phyloP scores from a whole-genome alignment of 345 rosid species.

The Eucalyptus globulus region DNA sequence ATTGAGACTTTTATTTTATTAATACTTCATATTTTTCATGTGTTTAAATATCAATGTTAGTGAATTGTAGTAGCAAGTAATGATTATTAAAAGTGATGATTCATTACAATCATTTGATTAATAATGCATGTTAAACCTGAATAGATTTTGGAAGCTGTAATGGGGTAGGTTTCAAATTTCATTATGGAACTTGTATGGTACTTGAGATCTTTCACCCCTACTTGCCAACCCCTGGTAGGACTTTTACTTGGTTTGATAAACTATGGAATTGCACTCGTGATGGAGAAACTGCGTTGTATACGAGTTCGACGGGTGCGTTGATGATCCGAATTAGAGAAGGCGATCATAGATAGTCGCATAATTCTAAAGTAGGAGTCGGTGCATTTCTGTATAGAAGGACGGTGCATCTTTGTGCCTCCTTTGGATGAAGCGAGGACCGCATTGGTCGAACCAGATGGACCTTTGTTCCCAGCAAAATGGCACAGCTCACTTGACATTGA shows the following conservation, averaged over 20 bases:
- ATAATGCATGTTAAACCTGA: no score
- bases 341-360: background rate
- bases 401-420: background rate
- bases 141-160: no score
- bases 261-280: background rate
- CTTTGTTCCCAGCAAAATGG: background rate
- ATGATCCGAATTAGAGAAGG: background rate
- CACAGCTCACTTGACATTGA: background rate
- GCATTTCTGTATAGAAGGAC: background rate
- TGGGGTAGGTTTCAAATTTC: no score
- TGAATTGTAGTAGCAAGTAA: no score
- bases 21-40: no score
- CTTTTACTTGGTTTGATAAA: no score
- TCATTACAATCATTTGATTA: no score
- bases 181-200: no score
- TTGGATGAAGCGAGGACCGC: background rate
- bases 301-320: no score
- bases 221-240: background rate
- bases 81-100: no score
- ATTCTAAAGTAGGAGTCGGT: background rate
- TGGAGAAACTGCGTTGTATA: background rate
- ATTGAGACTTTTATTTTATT: fast-evolving
- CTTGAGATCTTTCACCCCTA: background rate
- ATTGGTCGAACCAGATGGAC: background rate
- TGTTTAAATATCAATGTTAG: no score